Evolutionary conservation across 257 asterid species (phyloP).

Genomic region (Nicotiana attenuata): DNA sequence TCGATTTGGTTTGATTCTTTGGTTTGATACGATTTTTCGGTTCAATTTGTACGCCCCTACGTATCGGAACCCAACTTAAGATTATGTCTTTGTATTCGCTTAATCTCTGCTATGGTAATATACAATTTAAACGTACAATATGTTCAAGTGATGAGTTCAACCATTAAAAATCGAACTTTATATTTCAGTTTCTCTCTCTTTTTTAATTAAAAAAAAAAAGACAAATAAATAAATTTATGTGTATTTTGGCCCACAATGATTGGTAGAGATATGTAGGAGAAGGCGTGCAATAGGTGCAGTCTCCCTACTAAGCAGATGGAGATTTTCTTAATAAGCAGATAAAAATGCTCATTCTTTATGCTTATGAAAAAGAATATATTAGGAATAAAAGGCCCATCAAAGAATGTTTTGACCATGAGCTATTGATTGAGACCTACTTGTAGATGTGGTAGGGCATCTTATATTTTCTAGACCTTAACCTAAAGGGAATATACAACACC

Average conservation of each 20-base stretch:
- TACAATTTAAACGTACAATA: too few species aligned
- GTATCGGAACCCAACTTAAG: too few species aligned
- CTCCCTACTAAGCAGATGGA: not conserved
- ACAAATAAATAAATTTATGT: too few species aligned
- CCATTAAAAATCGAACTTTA: not conserved
- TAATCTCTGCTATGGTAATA: too few species aligned
- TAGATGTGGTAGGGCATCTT: conserved; percentile 1
- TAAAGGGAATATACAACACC: not conserved
- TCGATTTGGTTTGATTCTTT: too few species aligned
- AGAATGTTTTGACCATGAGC: not conserved
- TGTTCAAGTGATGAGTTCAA: not conserved
- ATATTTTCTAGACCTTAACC: not conserved
- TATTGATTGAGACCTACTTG: not conserved
- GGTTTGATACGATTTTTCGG: too few species aligned
- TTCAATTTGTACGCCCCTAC: too few species aligned
- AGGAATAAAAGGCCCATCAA: conserved; percentile 1
- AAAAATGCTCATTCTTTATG: not conserved
- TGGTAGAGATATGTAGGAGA: not conserved
- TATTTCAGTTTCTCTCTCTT: not conserved
- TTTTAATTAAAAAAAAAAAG: too few species aligned
- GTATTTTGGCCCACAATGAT: not conserved
- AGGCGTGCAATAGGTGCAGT: not conserved
- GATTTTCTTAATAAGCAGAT: not conserved
- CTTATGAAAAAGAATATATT: not conserved
- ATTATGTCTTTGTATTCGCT: too few species aligned